Evolutionary conservation across 2,329 filamentous ascomycete species (phyloP), one percentile per base, ranked within the genome.

Genomic region (Xylaria sp.): DNA sequence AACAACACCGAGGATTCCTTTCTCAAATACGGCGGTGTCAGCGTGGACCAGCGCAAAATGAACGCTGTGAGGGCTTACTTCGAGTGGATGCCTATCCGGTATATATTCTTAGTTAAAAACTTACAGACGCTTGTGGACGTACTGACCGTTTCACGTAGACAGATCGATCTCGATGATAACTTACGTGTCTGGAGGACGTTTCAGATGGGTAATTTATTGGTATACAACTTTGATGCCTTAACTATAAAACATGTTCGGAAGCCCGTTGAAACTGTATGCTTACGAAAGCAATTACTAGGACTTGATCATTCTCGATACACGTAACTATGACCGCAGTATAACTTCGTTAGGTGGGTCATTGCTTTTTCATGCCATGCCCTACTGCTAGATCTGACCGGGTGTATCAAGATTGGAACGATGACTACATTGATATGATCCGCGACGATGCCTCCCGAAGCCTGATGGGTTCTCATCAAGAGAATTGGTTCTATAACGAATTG

Each of bases 381-480:
- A n/a, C 13, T 56, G 25, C 18, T 57, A 9, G 32, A 52, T 2
- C 65, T 72, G 7, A 70, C 66, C 45, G 43, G 66, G 36, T 15
- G 82, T 84, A 72, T 36, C 69, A 84, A 68, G 86, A 83, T 70
- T 87, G 85, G 83, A 91, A 91, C 74, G 85, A 84, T 0, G 81
- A 87, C 50, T 91, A 91, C 74, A 81, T 91, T 50, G 82, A 87
- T 67, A 73, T 81, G 1, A 90, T 93, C 66, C 74, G 87, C 20
- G 86, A 93, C 71, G 90, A 93, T 64, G 87, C 89, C 2, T 85
- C 88, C 6, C 86, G 91, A 4, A 87, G 86, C 0, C 80, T 94
- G 71, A 93, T 94, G 90, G 91, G 91, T 2, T 82, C 85, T 1
- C 85, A 86, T 12, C 91, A 94, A 76, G 92, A 94, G 78, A 86